Evolutionary conservation across 805 yeast genomes (phyloP).

Genomic region (Vanderwaltozyma tropicalis): DNA sequence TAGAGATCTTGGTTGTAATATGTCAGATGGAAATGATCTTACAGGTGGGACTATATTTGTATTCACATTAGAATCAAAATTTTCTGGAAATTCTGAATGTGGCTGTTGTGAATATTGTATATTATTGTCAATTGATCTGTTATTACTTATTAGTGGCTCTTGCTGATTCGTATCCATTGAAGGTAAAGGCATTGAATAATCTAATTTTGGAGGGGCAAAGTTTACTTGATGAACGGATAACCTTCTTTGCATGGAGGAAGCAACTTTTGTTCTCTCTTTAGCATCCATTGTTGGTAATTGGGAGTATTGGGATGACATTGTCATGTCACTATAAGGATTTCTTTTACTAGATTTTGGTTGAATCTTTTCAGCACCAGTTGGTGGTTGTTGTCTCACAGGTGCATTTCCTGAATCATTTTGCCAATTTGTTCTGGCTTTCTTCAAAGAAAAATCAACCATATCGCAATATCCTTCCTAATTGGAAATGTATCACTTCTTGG

Average conservation of each 20-base stretch:
- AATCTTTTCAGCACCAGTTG: conserved; percentile 10
- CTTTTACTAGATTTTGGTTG: conserved; percentile 5
- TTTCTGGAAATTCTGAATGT: neutral
- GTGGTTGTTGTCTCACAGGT: conserved; percentile 9
- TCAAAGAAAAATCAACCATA: conserved; percentile 29
- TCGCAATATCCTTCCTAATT: no score
- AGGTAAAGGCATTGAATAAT: conserved; percentile 24
- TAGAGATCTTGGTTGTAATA: conserved; percentile 9
- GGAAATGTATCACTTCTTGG: no score
- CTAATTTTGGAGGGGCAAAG: conserved; percentile 22
- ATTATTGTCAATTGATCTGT: neutral
- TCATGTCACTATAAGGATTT: conserved; percentile 3
- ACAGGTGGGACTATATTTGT: neutral
- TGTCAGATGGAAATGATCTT: neutral
- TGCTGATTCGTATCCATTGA: neutral
- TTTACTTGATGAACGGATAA: conserved; percentile 32
- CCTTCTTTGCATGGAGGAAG: conserved; percentile 35
- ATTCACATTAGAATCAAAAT: neutral
- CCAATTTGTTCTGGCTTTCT: conserved; percentile 26
- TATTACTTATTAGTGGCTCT: neutral
- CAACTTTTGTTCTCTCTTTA: conserved; percentile 31
- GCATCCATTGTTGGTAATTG: conserved; percentile 28
- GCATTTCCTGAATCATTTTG: conserved; percentile 10
- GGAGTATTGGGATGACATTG: conserved; percentile 3
- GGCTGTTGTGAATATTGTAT: no score